These are phyloP conservation scores for Trametes villosa DNA, from an alignment of 768 basidiomycete genomes.

Conservation along the genomic window DNA sequence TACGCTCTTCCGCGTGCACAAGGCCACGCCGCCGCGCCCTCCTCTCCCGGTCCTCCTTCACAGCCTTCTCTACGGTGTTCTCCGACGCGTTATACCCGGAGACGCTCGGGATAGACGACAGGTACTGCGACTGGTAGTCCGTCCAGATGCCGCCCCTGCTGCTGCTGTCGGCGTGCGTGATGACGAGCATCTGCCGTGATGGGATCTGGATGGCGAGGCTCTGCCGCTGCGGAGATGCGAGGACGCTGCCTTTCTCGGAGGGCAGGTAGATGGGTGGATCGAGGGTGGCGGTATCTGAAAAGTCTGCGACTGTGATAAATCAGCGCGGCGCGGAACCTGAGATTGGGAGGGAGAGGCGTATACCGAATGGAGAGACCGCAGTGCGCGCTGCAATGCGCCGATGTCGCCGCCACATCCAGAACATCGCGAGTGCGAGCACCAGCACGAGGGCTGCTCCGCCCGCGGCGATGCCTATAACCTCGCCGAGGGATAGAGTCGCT, in stretches of 20 bases:
- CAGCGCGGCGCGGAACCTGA: no score
- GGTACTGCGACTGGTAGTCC: constrained; percentile 2
- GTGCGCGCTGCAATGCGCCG: not conserved
- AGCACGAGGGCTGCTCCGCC: not conserved
- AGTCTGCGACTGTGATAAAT: no score
- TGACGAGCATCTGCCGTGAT: not conserved
- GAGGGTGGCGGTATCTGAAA: no score
- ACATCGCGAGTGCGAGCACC: not conserved
- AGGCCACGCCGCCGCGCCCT: no score
- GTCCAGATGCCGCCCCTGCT: not conserved
- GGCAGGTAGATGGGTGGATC: no score
- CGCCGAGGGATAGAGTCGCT: no score
- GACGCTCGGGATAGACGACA: not conserved
- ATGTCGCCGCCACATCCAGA: not conserved
- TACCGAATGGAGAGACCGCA: not conserved
- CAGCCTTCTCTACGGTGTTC: no score
- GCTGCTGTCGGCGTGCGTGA: not conserved
- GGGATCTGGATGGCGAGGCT: not conserved
- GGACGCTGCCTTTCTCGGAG: no score
- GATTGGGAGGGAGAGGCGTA: no score
- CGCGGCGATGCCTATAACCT: not conserved
- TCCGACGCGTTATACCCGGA: not conserved
- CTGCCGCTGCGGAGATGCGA: not conserved
- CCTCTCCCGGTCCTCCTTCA: no score
- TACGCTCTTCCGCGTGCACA: no score